phyloP scores from a whole-genome alignment of 306 rosid species.

The Sicyos baderoa region DNA sequence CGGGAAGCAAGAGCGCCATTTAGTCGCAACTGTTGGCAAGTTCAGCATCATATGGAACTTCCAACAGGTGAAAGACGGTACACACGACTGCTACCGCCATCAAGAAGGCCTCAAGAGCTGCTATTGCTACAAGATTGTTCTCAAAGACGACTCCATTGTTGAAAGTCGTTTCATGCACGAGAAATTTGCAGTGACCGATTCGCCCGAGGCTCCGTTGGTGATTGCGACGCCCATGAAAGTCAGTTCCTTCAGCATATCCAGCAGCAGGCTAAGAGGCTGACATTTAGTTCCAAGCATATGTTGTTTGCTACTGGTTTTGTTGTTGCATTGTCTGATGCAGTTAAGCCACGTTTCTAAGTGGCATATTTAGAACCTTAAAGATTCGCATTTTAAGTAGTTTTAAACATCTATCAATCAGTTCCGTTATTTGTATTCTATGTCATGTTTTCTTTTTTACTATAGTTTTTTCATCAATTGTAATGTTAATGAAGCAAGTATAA shows the following conservation, averaged over 20 bases:
- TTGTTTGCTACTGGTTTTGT: slow-evolving; percentile 18
- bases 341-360: slow-evolving; percentile 21
- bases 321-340: slow-evolving; percentile 22
- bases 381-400: background rate
- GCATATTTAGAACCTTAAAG: background rate
- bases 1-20: slow-evolving; percentile 98
- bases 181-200: slow-evolving; percentile 75
- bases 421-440: slow-evolving; percentile 5
- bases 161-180: slow-evolving; percentile 96
- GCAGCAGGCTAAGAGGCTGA: slow-evolving; percentile 42
- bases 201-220: slow-evolving; percentile 95
- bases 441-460: background rate
- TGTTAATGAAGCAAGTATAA: background rate
- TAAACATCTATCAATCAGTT: background rate
- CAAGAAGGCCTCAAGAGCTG: slow-evolving; percentile 95
- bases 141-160: slow-evolving; percentile 88
- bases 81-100: slow-evolving; percentile 79
- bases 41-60: slow-evolving; percentile 97
- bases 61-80: slow-evolving; percentile 80
- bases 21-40: slow-evolving; percentile 93
- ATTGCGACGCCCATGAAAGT: slow-evolving; percentile 96
- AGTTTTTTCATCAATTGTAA: background rate
- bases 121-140: slow-evolving; percentile 92
- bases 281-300: background rate
- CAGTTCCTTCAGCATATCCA: slow-evolving; percentile 65